Conservation (phyloP, 2,329 filamentous ascomycete species). For the Trichoderma sp. region DNA sequence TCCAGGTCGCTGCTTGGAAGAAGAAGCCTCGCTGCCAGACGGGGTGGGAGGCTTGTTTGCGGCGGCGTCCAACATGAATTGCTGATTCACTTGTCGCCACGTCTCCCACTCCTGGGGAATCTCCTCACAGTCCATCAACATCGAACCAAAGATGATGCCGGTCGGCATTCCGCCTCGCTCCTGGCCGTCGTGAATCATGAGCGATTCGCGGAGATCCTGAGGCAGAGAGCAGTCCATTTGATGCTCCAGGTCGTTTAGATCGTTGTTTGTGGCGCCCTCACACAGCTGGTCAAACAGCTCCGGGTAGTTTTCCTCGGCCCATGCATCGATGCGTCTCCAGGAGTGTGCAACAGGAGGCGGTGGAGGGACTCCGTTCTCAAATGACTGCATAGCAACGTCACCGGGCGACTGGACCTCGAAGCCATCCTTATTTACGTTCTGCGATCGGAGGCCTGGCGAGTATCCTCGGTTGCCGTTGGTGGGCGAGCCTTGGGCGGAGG, state of each 20-base stretch:
- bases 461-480: slow-evolving; percentile 56
- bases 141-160: slow-evolving; percentile 88
- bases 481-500: slow-evolving; percentile 47
- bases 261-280: slow-evolving; percentile 89
- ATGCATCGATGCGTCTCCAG: slow-evolving; percentile 90
- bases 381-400: slow-evolving; percentile 96
- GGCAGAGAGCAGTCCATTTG: slow-evolving; percentile 92
- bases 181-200: slow-evolving; percentile 93
- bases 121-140: slow-evolving; percentile 97
- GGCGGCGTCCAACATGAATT: slow-evolving; percentile 70
- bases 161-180: slow-evolving; percentile 90
- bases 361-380: slow-evolving; percentile 87
- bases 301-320: slow-evolving; percentile 93
- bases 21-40: slow-evolving; percentile 65
- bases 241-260: slow-evolving; percentile 95
- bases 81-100: slow-evolving; percentile 90
- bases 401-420: slow-evolving; percentile 72
- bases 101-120: slow-evolving; percentile 98
- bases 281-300: slow-evolving; percentile 93
- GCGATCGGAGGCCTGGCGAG: slow-evolving; percentile 84
- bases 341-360: slow-evolving; percentile 86
- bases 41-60: slow-evolving; percentile 61
- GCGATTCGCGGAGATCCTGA: slow-evolving; percentile 87
- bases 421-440: slow-evolving; percentile 62
- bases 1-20: slow-evolving; percentile 59